Percentiles rank a stretch among this genome's conserved stretches.
Conservation (phyloP, 495 filamentous ascomycete species). For the Chlorociboria aeruginascens region DNA sequence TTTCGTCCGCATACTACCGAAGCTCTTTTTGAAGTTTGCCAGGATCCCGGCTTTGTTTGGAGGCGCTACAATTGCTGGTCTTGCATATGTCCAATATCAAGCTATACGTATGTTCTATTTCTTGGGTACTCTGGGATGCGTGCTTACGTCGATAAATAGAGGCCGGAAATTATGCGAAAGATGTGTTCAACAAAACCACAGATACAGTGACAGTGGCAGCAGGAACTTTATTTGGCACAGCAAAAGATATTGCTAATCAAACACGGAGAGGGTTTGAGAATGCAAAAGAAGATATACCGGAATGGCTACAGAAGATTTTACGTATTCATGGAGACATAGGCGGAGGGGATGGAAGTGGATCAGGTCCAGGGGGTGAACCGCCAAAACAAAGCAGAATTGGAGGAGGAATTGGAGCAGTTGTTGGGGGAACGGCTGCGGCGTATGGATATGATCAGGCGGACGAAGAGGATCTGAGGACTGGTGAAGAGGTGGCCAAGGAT, state of each 20-base stretch:
- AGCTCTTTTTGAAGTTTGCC: slow-evolving; percentile 75
- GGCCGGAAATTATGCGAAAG: slow-evolving; percentile 80
- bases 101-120: slow-evolving; percentile 58
- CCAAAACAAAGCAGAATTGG: slow-evolving; percentile 52
- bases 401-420: slow-evolving; percentile 42
- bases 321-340: slow-evolving; percentile 40
- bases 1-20: slow-evolving; percentile 76
- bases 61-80: slow-evolving; percentile 69
- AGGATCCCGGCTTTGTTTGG: slow-evolving; percentile 85
- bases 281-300: slow-evolving; percentile 69
- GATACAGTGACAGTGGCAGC: slow-evolving; percentile 57
- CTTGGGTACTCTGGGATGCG: not conserved
- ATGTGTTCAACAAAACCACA: slow-evolving; percentile 58
- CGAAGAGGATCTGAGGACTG: slow-evolving; percentile 52
- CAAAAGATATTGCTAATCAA: slow-evolving; percentile 63
- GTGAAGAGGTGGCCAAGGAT: slow-evolving; percentile 57
- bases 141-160: slow-evolving; percentile 33
- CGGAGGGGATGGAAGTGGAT: slow-evolving; percentile 22
- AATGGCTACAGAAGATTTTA: slow-evolving; percentile 76
- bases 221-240: slow-evolving; percentile 50
- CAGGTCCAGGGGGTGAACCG: slow-evolving; percentile 31
- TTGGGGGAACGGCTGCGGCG: slow-evolving; percentile 51
- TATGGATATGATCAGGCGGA: slow-evolving; percentile 60
- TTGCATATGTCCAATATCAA: slow-evolving; percentile 94
- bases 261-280: slow-evolving; percentile 70